Conservation (phyloP, 306 rosid genomes). For the Vachellia pachyceras region DNA sequence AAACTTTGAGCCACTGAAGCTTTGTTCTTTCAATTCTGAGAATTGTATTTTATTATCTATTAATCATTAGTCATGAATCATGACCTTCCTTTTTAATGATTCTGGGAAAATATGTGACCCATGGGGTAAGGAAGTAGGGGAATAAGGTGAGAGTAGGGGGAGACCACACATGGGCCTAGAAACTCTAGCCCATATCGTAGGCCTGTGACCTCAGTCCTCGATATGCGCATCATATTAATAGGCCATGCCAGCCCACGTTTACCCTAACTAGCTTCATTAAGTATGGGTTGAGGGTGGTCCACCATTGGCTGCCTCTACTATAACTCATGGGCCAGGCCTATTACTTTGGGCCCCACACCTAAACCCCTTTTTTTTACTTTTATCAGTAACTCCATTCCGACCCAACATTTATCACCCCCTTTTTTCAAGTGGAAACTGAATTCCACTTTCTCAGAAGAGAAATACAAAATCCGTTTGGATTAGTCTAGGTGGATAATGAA, state of each 20-base stretch:
- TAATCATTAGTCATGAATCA: too few relatives aligned
- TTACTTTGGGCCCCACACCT: neutral
- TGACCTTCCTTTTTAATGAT: too few relatives aligned
- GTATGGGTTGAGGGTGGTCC: neutral
- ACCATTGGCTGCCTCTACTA: neutral
- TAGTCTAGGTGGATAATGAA: too few relatives aligned
- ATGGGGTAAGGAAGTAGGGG: neutral
- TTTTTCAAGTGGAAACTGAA: too few relatives aligned
- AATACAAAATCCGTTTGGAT: too few relatives aligned
- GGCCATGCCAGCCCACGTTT: neutral
- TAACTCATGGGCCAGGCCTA: neutral
- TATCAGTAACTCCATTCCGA: neutral
- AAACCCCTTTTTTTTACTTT: neutral
- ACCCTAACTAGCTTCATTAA: neutral
- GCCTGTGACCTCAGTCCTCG: constrained; percentile 1
- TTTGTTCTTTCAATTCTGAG: too few relatives aligned
- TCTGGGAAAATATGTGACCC: neutral
- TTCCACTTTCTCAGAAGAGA: too few relatives aligned
- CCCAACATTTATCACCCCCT: neutral
- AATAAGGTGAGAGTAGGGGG: neutral
- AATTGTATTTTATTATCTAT: too few relatives aligned
- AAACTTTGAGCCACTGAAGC: neutral
- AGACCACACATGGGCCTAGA: constrained; percentile 15
- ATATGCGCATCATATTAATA: neutral
- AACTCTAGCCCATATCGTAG: neutral